Conservation (phyloP, 2,329 filamentous ascomycete species). For the Aaosphaeria pasadenensis region DNA sequence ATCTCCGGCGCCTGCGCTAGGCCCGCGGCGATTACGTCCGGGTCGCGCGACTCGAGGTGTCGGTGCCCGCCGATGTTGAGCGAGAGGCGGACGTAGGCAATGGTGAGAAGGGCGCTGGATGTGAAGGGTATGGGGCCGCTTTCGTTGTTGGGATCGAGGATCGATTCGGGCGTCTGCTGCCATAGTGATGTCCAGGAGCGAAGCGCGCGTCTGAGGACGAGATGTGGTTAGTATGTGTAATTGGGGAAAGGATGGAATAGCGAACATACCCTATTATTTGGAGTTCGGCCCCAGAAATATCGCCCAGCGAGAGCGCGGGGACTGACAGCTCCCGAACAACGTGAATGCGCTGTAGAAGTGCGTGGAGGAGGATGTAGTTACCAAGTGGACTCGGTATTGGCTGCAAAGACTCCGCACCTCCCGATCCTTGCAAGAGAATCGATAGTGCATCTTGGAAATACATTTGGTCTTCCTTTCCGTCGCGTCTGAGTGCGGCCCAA, state of each 20-base stretch:
- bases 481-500: conserved; percentile 21
- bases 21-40: conserved; percentile 39
- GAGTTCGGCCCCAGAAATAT: conserved; percentile 17
- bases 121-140: conserved; percentile 40
- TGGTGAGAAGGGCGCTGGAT: conserved; percentile 45
- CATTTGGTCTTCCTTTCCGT: conserved; percentile 23
- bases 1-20: conserved; percentile 40
- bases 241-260: neutral
- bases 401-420: conserved; percentile 13
- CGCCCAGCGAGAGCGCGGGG: conserved; percentile 14
- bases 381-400: conserved; percentile 29
- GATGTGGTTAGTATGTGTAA: too few species aligned
- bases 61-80: conserved; percentile 46
- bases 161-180: conserved; percentile 34
- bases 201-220: conserved; percentile 18
- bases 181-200: conserved; percentile 34
- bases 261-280: conserved; percentile 14
- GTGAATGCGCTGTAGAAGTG: conserved; percentile 26
- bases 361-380: conserved; percentile 30
- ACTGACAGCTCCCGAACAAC: conserved; percentile 25
- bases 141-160: conserved; percentile 34
- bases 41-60: conserved; percentile 45
- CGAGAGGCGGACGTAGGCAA: conserved; percentile 48
- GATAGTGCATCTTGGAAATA: conserved; percentile 24
- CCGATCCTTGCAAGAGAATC: conserved; percentile 17